Conservation (phyloP, 2,329 filamentous ascomycete genomes). For the Talaromyces pinophilus region DNA sequence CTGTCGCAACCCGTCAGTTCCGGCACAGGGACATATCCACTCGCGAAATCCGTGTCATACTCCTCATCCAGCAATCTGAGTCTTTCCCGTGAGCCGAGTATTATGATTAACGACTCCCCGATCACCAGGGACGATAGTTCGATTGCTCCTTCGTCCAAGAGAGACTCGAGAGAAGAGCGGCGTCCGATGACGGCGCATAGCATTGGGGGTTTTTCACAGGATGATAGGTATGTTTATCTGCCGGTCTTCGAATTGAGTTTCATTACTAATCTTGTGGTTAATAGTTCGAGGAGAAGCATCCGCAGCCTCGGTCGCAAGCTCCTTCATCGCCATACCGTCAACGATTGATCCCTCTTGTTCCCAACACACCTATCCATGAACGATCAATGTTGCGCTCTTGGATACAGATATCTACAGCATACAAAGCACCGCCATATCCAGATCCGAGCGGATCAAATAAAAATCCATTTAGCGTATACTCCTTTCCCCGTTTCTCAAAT, state of each 20-base stretch:
- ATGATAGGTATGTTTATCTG: conserved; percentile 34
- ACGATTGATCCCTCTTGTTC: conserved; percentile 3
- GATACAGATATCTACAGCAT: too few relatives aligned
- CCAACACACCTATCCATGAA: too few relatives aligned
- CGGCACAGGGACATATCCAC: conserved; percentile 37
- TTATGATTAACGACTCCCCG: conserved; percentile 34
- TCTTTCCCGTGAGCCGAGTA: conserved; percentile 29
- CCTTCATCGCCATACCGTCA: conserved; percentile 25
- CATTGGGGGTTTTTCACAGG: conserved; percentile 28
- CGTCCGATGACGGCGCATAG: conserved; percentile 27
- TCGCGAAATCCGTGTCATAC: conserved; percentile 39
- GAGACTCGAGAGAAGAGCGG: conserved; percentile 33
- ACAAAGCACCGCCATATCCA: too few relatives aligned
- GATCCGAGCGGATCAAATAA: too few relatives aligned
- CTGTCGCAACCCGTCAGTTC: conserved; percentile 40
- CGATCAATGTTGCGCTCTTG: too few relatives aligned
- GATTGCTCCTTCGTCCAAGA: conserved; percentile 27
- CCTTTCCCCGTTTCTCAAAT: too few relatives aligned
- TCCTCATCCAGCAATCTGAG: conserved; percentile 35
- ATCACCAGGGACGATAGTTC: conserved; percentile 31
- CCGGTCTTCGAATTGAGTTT: background rate
- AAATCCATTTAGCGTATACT: too few relatives aligned
- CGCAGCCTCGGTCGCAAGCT: conserved; percentile 42
- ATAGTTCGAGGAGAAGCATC: conserved; percentile 37
- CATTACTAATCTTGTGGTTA: background rate